Base-by-base conservation (phyloP, 768 basidiomycete genomes). In the Tricholoma sp. region DNA sequence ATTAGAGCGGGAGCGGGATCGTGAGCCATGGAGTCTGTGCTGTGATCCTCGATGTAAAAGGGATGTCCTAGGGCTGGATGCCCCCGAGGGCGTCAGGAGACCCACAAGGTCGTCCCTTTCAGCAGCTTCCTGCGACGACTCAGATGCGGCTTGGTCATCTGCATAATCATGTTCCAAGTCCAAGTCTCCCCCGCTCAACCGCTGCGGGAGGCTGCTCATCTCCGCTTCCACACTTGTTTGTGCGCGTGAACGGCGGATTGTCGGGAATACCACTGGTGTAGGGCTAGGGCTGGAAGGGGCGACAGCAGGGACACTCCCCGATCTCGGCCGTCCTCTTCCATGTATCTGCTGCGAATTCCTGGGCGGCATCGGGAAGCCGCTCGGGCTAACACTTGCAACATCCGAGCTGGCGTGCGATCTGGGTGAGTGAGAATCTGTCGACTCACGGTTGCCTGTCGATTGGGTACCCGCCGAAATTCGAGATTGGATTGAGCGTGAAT, bases 41-140 rank as follows among this genome's bases (percentile, higher is more conserved):
- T 62, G 63, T 55, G 74, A 72, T 41, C 69, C 69, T 11, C 77
- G 72, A 16, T 75, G 70, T 29, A 77, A 68, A 37, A 78, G 67
- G 56, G 84, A 81, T 29, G 79, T 70, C 57, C 77, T 72, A 18
- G 86, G 78, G 61, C 82, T 79, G n/a, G 75, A 71, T 31, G 71
- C 68, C 4, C 78, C 74, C 5, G 61, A 59, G 9, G 56, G 58
- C 7, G 74, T 68, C 4, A 87, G 70, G 34, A 88, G 68, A 4
- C 84, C 85, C 34, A 86, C 79, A 50, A 76, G 75, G 63, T 87
- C 85, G 41, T 84, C 83, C 34, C 77, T 76, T 66, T 86, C 85
- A n/a, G 77, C 82, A 39, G 78, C 85, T 59, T 85, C 82, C 34
- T 82, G 75, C 4, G 76, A 75, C 4, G 79, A 80, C 52, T 83